phyloP scores from a whole-genome alignment of 2,329 filamentous ascomycete species.

The Graphilbum sp. region DNA sequence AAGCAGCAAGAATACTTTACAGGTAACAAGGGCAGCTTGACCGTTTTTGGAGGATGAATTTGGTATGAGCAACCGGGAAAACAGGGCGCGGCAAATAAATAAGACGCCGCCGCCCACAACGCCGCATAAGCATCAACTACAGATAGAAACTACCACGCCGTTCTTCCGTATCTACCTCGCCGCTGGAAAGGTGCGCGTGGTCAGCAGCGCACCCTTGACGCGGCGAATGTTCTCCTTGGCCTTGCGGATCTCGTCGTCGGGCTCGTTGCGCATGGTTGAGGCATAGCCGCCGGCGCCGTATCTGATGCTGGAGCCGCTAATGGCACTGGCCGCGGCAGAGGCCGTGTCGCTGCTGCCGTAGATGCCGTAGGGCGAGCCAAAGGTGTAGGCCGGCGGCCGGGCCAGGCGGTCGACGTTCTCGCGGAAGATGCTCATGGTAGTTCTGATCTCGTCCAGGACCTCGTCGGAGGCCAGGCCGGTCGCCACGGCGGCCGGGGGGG shows the following conservation, averaged over 20 bases:
- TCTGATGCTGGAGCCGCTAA: constrained; percentile 23
- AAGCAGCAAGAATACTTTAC: too few species aligned
- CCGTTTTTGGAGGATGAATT: too few species aligned
- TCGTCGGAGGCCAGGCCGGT: background rate
- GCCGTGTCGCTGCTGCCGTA: constrained; percentile 11
- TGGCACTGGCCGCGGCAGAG: constrained; percentile 23
- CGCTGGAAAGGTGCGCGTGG: constrained; percentile 55
- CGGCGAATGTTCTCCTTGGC: constrained; percentile 61
- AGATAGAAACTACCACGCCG: too few species aligned
- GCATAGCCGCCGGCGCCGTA: constrained; percentile 18
- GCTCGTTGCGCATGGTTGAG: constrained; percentile 29
- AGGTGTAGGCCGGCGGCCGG: constrained; percentile 5
- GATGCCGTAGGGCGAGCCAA: constrained; percentile 17
- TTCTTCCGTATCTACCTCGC: constrained; percentile 18
- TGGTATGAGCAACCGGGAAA: too few species aligned
- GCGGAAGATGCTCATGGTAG: constrained; percentile 38
- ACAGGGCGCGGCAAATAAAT: too few species aligned
- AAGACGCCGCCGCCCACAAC: too few species aligned
- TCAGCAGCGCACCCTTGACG: constrained; percentile 64
- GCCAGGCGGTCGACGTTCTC: constrained; percentile 49
- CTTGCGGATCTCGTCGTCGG: constrained; percentile 55
- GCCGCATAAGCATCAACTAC: too few species aligned
- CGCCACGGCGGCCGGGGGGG: background rate
- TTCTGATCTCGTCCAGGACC: constrained; percentile 25
- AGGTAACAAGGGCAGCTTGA: too few species aligned